These are phyloP conservation scores for Ustilago nuda DNA, from an alignment of 1,284 basidiomycete species.

Conservation along the genomic window DNA sequence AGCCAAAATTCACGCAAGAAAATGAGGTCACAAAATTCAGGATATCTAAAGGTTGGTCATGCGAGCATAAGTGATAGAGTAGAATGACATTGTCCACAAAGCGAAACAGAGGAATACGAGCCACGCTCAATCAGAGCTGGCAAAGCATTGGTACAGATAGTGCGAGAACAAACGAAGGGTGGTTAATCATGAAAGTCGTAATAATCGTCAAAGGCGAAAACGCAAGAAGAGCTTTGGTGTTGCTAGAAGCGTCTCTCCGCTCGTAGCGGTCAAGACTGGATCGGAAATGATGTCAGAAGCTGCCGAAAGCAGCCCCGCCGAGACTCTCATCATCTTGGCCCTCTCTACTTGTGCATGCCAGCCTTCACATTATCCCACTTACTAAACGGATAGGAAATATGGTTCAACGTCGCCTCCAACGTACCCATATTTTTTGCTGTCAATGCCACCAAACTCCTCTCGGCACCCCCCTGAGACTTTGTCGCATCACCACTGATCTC, in stretches of 20 bases:
- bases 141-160: neutral
- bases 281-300: too few relatives aligned
- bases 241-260: neutral
- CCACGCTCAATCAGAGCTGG: neutral
- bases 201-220: neutral
- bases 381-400: slow-evolving; percentile 74
- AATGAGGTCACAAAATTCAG: neutral
- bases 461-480: slow-evolving; percentile 41
- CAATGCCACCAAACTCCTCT: slow-evolving; percentile 45
- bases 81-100: slow-evolving; percentile 24
- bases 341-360: slow-evolving; percentile 15
- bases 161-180: slow-evolving; percentile 4
- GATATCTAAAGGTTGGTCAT: too few relatives aligned
- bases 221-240: too few relatives aligned
- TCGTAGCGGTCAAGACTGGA: too few relatives aligned
- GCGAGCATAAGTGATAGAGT: neutral
- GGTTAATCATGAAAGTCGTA: neutral
- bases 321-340: too few relatives aligned
- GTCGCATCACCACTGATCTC: slow-evolving; percentile 69
- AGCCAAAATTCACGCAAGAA: neutral
- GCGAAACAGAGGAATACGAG: slow-evolving; percentile 1
- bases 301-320: too few relatives aligned
- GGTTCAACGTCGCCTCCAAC: slow-evolving; percentile 75
- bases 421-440: slow-evolving; percentile 45
- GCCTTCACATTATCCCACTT: slow-evolving; percentile 70